Evolutionary conservation across 139 green algal genomes (phyloP), one percentile per base, ranked within the genome.

Genomic region (Eudorina sp.): DNA sequence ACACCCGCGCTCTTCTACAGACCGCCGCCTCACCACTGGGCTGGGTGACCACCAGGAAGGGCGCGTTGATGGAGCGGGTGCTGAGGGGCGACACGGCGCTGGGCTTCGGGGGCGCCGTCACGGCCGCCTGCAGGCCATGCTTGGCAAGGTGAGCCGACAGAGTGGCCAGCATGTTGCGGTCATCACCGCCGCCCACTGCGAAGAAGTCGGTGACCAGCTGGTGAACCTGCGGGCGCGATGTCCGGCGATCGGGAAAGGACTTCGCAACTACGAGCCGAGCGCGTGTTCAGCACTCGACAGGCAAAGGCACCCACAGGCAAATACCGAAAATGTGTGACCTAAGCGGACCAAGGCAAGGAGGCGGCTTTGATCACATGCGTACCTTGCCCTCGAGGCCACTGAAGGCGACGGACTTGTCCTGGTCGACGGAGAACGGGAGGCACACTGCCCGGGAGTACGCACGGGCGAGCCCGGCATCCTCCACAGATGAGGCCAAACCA

Each of bases 31-130:
- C 64, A 73, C 64, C 64, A 38, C 16, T 34, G 27, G 9, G 66
- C 36, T 75, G 66, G 4, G 4, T 60, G 55, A 86, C 55, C 18
- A 73, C 60, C 40, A 86, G 80, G 80, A 77, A 86, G 43, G 60
- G 60, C 7, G 62, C 55, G 55, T 58, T 41, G 43, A 76, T 62
- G 41, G 80, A 76, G 29, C 80, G 43, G 16, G 80, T 76, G 43
- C 23, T 76, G 6, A 76, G 80, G 3, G 80, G 80, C 41, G 60
- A 34, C 18, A 4, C 9, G 16, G 43, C 29, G 62, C 21, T 29
- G 14, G 60, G 80, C 41, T 46, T 41, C 16, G 29, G 41, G 0
- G 80, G 80, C 1, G 80, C 41, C 29, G 31, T 36, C 5, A 62
- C n/a, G 29, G 14, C 40, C 31, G 41, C 60, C 41, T 29, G 29